Evolutionary conservation across 1,284 basidiomycete genomes (phyloP), one percentile per base, ranked within the genome.

Genomic region (Psilocybe mexicana): DNA sequence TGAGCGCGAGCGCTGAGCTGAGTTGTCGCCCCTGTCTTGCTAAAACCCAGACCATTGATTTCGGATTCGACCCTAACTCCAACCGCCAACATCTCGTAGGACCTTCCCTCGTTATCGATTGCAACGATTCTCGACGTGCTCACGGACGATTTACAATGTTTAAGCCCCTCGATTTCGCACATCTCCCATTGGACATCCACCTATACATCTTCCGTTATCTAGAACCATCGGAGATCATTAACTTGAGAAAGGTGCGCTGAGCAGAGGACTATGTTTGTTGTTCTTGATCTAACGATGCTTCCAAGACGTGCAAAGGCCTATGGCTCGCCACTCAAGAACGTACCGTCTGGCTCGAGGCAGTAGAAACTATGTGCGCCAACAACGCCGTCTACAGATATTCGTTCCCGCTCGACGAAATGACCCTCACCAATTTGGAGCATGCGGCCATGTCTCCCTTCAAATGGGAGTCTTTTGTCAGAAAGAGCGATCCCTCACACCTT

Each of bases 261-360:
- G 40, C 36, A 3, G 8, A 28, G 28, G 18, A 18, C 14, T 43
- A 54, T n/a, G 38, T 36, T 30, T 26, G 7, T n/a, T 18, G 11
- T 38, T 35, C 5, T 4, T 24, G 14, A 40, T 8, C 7, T 18
- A 10, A n/a, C 38, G 12, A 25, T 38, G 54, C 35, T 52, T 38
- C 11, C n/a, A 49, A 63, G 61, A 60, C 61, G 24, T 63, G 61
- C 43, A 63, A 53, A 53, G 38, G 25, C 36, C 54, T 63, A 43
- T 42, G 45, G 4, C 49, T 36, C 10, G 61, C 52, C 10, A 58
- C 59, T 8, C 51, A 42, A 1, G 56, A 53, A 33, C 59, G 52
- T 25, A 30, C 52, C 35, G 35, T 61, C 3, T 63, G 61, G 61
- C n/a, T 61, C 23, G 56, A 48, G 26, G 44, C 55, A 11, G 26